Evolutionary conservation across 2,329 filamentous ascomycete genomes (phyloP).

Genomic region (Zymoseptoria ardabiliae): DNA sequence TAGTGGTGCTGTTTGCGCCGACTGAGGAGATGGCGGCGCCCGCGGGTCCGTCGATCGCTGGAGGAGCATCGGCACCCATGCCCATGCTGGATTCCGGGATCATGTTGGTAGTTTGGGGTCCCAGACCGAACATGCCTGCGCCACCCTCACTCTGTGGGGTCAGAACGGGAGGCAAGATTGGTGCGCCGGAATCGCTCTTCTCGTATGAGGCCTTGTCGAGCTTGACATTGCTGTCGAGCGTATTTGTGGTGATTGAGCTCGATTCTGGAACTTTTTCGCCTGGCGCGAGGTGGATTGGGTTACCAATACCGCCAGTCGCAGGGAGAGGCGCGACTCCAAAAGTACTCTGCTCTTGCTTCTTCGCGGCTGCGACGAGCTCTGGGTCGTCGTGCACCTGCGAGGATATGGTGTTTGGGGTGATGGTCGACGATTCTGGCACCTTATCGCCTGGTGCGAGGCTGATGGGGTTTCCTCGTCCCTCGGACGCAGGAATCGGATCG

Average conservation of each 20-base stretch:
- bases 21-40: conserved; percentile 10
- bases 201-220: conserved; percentile 83
- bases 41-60: conserved; percentile 10
- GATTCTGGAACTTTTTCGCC: conserved; percentile 73
- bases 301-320: conserved; percentile 54
- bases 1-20: conserved; percentile 33
- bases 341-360: conserved; percentile 15
- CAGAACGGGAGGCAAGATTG: conserved; percentile 40
- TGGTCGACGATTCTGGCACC: conserved; percentile 59
- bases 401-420: conserved; percentile 64
- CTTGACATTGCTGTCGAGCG: conserved; percentile 57
- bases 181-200: conserved; percentile 56
- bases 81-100: conserved; percentile 80
- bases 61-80: conserved; percentile 42
- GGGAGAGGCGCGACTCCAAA: conserved; percentile 53
- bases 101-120: conserved; percentile 51
- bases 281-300: conserved; percentile 71
- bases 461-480: conserved; percentile 66
- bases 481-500: conserved; percentile 52
- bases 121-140: conserved; percentile 43
- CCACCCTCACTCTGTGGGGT: conserved; percentile 35
- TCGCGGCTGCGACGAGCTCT: conserved; percentile 36
- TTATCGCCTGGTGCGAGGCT: conserved; percentile 70
- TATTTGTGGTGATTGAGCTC: conserved; percentile 57
- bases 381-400: conserved; percentile 60